A percentile compares a stretch with the other conserved stretches of the same genome.
Conservation (phyloP, 805 yeast genomes). For the Kodamaea laetipori region DNA sequence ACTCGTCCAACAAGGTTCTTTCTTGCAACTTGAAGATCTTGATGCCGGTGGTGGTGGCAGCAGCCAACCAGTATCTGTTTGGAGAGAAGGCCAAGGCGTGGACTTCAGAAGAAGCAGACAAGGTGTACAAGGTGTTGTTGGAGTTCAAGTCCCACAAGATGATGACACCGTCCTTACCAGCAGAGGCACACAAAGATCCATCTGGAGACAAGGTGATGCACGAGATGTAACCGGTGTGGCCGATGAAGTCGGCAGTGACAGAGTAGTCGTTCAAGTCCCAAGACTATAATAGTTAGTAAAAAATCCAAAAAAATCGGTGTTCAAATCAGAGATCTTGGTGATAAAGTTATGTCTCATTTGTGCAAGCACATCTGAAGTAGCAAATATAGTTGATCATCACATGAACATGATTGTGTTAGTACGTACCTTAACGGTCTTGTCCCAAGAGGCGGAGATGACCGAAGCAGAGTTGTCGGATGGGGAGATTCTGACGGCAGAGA, state of each 20-base stretch:
- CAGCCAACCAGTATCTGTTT: slow-evolving; percentile 99
- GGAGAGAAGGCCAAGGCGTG: slow-evolving; percentile 99
- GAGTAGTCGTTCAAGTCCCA: slow-evolving; percentile 89
- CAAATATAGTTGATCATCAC: slow-evolving; percentile 90
- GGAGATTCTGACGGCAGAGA: slow-evolving; percentile 95
- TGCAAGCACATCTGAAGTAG: slow-evolving; percentile 93
- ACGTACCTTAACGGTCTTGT: slow-evolving; percentile 98
- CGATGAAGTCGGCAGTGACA: slow-evolving; percentile 93
- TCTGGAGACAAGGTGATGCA: slow-evolving; percentile 98
- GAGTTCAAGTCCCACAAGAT: slow-evolving; percentile 96
- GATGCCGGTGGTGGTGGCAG: slow-evolving; percentile 97
- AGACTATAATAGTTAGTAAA: slow-evolving; percentile 66
- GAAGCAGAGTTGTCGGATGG: slow-evolving; percentile 74
- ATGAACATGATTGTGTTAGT: slow-evolving; percentile 30
- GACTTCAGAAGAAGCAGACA: slow-evolving; percentile 94
- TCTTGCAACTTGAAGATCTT: slow-evolving; percentile 98
- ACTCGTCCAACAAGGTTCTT: slow-evolving; percentile 91
- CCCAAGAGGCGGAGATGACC: slow-evolving; percentile 98
- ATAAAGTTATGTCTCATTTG: slow-evolving; percentile 93
- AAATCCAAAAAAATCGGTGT: not conserved
- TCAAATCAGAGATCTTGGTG: slow-evolving; percentile 98
- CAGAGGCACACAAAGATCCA: slow-evolving; percentile 98
- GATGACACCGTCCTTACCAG: slow-evolving; percentile 99
- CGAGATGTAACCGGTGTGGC: slow-evolving; percentile 99
- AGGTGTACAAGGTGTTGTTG: slow-evolving; percentile 86